Evolutionary conservation across 2,329 filamentous ascomycete genomes (phyloP).

Genomic region (Tolypocladium sp.): DNA sequence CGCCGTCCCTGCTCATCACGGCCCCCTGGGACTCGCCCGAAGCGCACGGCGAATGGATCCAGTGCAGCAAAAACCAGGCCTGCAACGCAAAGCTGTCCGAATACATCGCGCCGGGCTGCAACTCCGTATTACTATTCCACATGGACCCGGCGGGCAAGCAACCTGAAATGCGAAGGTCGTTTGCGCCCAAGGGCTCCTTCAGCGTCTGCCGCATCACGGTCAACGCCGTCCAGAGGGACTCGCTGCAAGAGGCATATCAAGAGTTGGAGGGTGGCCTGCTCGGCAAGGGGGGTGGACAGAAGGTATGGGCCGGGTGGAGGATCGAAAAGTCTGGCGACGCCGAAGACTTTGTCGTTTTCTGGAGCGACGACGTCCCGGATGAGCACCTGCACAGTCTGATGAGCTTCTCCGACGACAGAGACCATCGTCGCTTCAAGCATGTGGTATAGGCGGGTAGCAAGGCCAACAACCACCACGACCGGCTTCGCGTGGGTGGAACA

Average conservation of each 20-base stretch:
- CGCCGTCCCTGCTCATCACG: slow-evolving; percentile 29
- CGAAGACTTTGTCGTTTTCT: slow-evolving; percentile 30
- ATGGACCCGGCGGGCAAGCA: slow-evolving; percentile 21
- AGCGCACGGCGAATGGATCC: slow-evolving; percentile 33
- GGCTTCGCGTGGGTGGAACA: not conserved
- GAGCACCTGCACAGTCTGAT: slow-evolving; percentile 18
- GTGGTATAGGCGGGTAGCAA: slow-evolving; percentile 8
- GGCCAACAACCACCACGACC: not conserved
- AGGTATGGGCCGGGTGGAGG: slow-evolving; percentile 30
- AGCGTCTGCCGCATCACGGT: slow-evolving; percentile 26
- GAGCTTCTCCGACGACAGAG: slow-evolving; percentile 9
- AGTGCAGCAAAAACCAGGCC: slow-evolving; percentile 27
- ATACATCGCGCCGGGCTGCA: slow-evolving; percentile 22
- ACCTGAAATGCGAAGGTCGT: slow-evolving; percentile 13
- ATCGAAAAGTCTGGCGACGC: slow-evolving; percentile 25
- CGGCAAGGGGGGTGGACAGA: slow-evolving; percentile 17
- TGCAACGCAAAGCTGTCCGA: slow-evolving; percentile 22
- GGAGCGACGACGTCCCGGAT: slow-evolving; percentile 25
- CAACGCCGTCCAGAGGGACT: slow-evolving; percentile 16
- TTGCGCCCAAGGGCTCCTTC: slow-evolving; percentile 17
- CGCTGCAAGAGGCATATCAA: slow-evolving; percentile 23
- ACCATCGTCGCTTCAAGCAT: slow-evolving; percentile 14
- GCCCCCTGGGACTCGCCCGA: slow-evolving; percentile 34
- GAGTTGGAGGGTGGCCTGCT: slow-evolving; percentile 20
- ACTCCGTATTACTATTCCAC: slow-evolving; percentile 30